Percentiles rank a stretch among this genome's conserved stretches.
Evolutionary conservation across 768 basidiomycete genomes (phyloP).

Genomic region (Pleurotus pulmonarius): DNA sequence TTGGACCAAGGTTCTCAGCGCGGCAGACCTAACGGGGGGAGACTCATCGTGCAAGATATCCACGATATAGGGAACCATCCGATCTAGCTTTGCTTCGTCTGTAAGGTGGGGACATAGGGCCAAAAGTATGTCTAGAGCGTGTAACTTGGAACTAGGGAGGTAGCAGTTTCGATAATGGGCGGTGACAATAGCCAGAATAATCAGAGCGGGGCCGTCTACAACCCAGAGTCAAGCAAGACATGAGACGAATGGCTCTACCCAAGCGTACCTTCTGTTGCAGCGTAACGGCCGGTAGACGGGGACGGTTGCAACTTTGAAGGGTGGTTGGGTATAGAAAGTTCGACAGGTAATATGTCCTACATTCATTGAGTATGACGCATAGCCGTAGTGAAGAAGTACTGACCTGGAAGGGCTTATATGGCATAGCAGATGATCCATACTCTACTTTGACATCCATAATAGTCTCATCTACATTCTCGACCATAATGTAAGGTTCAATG

Average conservation of each 20-base stretch:
- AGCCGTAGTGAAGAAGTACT: slow-evolving; percentile 9
- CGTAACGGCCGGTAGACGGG: slow-evolving; percentile 44
- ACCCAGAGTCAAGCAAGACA: neutral
- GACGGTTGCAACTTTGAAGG: slow-evolving; percentile 47
- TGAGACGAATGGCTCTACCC: neutral
- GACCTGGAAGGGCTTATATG: slow-evolving; percentile 61
- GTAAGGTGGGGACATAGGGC: slow-evolving; percentile 78
- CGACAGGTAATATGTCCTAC: slow-evolving; percentile 77
- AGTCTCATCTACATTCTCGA: slow-evolving; percentile 41
- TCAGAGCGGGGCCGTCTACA: slow-evolving; percentile 82
- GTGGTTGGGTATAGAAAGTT: slow-evolving; percentile 70
- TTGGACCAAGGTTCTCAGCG: slow-evolving; percentile 76
- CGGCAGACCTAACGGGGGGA: slow-evolving; percentile 76
- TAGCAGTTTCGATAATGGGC: slow-evolving; percentile 87
- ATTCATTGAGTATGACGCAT: neutral
- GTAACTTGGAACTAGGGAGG: slow-evolving; percentile 82
- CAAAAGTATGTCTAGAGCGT: slow-evolving; percentile 82
- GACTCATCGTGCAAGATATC: slow-evolving; percentile 86
- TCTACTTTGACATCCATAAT: slow-evolving; percentile 50
- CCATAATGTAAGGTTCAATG: slow-evolving; percentile 64
- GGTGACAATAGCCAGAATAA: slow-evolving; percentile 83
- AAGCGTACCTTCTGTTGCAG: slow-evolving; percentile 59
- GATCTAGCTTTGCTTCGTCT: slow-evolving; percentile 93
- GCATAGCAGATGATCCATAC: slow-evolving; percentile 38
- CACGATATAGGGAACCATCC: slow-evolving; percentile 88